These are phyloP conservation scores for Acacia concinna DNA, from an alignment of 331 rosid species.

Conservation along the genomic window DNA sequence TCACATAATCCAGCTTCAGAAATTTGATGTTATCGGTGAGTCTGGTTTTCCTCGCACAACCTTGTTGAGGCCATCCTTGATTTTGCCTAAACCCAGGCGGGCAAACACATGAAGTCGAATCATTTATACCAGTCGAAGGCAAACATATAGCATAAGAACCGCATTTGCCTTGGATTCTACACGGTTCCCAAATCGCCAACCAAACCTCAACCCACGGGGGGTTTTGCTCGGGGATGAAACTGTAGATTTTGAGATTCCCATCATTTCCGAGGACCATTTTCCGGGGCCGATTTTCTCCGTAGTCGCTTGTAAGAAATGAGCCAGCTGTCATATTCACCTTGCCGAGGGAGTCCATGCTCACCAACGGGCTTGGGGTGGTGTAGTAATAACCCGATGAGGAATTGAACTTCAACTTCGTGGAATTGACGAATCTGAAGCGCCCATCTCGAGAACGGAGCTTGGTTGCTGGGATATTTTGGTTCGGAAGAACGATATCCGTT, in stretches of 20 bases:
- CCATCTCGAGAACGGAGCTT: slow-evolving; percentile 42
- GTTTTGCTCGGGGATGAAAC: slow-evolving; percentile 39
- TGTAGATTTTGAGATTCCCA: slow-evolving; percentile 69
- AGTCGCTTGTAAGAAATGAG: slow-evolving; percentile 53
- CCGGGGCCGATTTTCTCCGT: slow-evolving; percentile 44
- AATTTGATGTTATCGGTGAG: slow-evolving; percentile 38
- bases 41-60: slow-evolving; percentile 50
- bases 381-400: slow-evolving; percentile 34
- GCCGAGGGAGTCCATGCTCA: slow-evolving; percentile 39
- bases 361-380: background rate
- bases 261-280: slow-evolving; percentile 66
- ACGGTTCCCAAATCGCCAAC: slow-evolving; percentile 54
- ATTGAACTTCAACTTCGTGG: slow-evolving; percentile 30
- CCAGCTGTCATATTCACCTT: slow-evolving; percentile 32
- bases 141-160: slow-evolving; percentile 69
- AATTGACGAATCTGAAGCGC: slow-evolving; percentile 36
- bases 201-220: slow-evolving; percentile 63
- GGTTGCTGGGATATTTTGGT: slow-evolving; percentile 41
- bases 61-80: slow-evolving; percentile 31
- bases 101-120: slow-evolving; percentile 54
- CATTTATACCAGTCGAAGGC: slow-evolving; percentile 38
- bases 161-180: slow-evolving; percentile 59
- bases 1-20: slow-evolving; percentile 67
- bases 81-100: slow-evolving; percentile 64
- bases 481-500: slow-evolving; percentile 60